Evolutionary conservation across 371 early-diverging fungal species (phyloP).

Genomic region (Chytridiales sp.): DNA sequence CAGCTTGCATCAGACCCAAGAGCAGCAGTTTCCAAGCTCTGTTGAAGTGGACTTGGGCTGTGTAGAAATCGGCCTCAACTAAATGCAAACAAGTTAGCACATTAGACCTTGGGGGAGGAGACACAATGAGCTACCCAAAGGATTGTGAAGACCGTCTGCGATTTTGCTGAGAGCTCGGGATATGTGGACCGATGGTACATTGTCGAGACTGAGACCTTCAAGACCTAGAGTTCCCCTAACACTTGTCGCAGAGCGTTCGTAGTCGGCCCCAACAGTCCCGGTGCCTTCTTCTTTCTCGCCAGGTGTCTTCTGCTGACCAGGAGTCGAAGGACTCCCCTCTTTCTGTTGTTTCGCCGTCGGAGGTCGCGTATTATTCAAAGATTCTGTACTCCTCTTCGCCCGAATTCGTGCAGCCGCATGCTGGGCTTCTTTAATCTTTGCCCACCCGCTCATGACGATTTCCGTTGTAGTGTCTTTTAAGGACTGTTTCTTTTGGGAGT

Average conservation of each 20-base stretch:
- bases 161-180: slow-evolving; percentile 29
- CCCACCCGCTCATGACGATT: slow-evolving; percentile 45
- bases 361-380: neutral
- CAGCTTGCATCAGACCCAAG: slow-evolving; percentile 49
- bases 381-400: slow-evolving; percentile 15
- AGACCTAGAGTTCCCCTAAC: no score
- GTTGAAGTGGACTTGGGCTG: slow-evolving; percentile 50
- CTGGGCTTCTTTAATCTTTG: slow-evolving; percentile 41
- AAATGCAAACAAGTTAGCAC: neutral
- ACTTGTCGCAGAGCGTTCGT: neutral
- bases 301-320: neutral
- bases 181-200: slow-evolving; percentile 41
- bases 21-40: slow-evolving; percentile 54
- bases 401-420: slow-evolving; percentile 29
- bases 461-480: slow-evolving; percentile 41
- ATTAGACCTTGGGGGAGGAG: neutral
- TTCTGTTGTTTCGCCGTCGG: neutral
- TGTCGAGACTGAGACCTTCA: slow-evolving; percentile 45
- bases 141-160: slow-evolving; percentile 40
- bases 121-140: slow-evolving; percentile 25
- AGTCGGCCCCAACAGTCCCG: neutral
- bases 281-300: neutral
- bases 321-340: neutral
- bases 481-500: slow-evolving; percentile 1
- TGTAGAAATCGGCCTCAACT: slow-evolving; percentile 49